A percentile compares a stretch with the other conserved stretches of the same genome.
Evolutionary conservation across 768 basidiomycete species (phyloP).

Genomic region (Kwoniella mangroviensis): DNA sequence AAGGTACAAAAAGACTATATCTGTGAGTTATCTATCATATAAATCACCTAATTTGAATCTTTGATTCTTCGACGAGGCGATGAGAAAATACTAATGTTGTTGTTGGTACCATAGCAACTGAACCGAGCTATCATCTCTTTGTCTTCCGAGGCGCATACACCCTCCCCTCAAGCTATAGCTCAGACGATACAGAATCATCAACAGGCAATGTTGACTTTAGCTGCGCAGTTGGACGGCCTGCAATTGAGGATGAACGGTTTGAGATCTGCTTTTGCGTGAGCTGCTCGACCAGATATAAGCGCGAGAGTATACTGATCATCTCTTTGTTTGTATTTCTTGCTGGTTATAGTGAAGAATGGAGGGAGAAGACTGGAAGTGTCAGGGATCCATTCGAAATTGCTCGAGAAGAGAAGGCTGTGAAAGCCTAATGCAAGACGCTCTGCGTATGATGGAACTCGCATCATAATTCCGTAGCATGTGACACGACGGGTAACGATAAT

Average conservation of each 20-base stretch:
- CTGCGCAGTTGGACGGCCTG: slow-evolving; percentile 44
- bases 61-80: background rate
- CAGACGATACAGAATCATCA: slow-evolving; percentile 51
- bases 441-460: background rate
- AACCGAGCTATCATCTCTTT: slow-evolving; percentile 39
- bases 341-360: slow-evolving; percentile 36
- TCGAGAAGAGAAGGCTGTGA: slow-evolving; percentile 42
- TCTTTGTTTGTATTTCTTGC: no score
- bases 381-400: slow-evolving; percentile 53
- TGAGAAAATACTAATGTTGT: background rate
- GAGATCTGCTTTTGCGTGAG: slow-evolving; percentile 39
- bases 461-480: background rate
- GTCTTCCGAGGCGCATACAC: slow-evolving; percentile 29
- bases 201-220: slow-evolving; percentile 42
- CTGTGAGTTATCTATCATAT: slow-evolving; percentile 28
- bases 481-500: background rate
- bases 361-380: slow-evolving; percentile 44
- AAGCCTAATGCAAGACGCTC: slow-evolving; percentile 2
- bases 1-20: slow-evolving; percentile 43
- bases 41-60: background rate
- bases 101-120: slow-evolving; percentile 39
- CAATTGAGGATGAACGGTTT: slow-evolving; percentile 40
- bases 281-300: slow-evolving; percentile 1
- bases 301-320: background rate
- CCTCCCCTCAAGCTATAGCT: slow-evolving; percentile 49